These are phyloP conservation scores for Amanita subjunquillea DNA, from an alignment of 768 basidiomycete species.

Conservation along the genomic window DNA sequence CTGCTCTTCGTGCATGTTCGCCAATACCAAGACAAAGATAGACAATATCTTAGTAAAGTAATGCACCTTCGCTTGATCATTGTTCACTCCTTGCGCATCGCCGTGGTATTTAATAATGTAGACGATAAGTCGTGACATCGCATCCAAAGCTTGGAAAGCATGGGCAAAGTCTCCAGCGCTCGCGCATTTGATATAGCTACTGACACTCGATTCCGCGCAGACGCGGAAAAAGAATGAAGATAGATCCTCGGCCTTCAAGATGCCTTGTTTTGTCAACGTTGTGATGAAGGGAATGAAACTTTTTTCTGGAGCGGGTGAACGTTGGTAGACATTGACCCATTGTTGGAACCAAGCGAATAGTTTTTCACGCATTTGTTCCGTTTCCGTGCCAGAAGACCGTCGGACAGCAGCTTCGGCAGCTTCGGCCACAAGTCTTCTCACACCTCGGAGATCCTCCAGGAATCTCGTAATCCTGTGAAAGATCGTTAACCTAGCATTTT, in stretches of 20 bases:
- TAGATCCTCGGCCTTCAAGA: conserved; percentile 89
- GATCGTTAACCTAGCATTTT: conserved; percentile 4
- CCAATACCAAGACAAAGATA: conserved; percentile 92
- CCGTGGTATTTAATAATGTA: conserved; percentile 99
- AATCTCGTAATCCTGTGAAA: conserved; percentile 50
- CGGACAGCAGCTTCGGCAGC: conserved; percentile 28
- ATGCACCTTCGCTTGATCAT: conserved; percentile 91
- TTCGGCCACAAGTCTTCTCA: conserved; percentile 37
- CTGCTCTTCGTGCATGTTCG: conserved; percentile 92
- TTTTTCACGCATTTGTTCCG: conserved; percentile 66
- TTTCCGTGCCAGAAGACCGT: conserved; percentile 51
- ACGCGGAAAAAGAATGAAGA: conserved; percentile 99
- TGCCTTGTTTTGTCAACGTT: conserved; percentile 94
- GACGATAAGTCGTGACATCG: conserved; percentile 88
- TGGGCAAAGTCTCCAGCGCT: conserved; percentile 62
- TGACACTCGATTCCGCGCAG: conserved; percentile 90
- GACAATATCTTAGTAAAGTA: conserved; percentile 96
- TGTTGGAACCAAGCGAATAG: conserved; percentile 80
- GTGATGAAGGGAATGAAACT: conserved; percentile 95
- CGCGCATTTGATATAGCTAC: conserved; percentile 71
- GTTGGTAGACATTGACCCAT: conserved; percentile 93
- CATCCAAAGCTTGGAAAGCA: conserved; percentile 90
- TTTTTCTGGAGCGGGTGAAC: conserved; percentile 85
- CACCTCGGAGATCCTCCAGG: conserved; percentile 73
- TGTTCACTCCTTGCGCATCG: conserved; percentile 86